Evolutionary conservation across 1,284 basidiomycete species (phyloP).

Genomic region (Trichosporon sp.): DNA sequence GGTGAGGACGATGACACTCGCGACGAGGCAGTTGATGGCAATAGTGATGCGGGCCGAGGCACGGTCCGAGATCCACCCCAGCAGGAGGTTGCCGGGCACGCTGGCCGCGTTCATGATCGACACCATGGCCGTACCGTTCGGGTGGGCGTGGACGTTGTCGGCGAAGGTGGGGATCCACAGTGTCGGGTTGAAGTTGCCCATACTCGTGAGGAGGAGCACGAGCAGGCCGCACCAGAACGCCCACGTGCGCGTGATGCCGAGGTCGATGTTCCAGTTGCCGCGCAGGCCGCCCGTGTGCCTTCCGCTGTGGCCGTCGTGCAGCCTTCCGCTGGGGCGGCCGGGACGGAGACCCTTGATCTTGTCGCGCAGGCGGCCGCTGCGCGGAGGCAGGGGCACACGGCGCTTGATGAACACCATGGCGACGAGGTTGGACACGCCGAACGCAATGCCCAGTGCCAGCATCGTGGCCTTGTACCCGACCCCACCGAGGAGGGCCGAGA

Average conservation of each 20-base stretch:
- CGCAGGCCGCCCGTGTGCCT: conserved; percentile 2
- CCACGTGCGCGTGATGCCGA: conserved; percentile 36
- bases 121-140: conserved; percentile 50
- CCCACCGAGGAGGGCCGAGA: conserved; percentile 42
- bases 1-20: conserved; percentile 46
- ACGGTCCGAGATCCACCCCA: conserved; percentile 52
- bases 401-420: conserved; percentile 50
- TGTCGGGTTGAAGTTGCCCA: conserved; percentile 55
- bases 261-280: conserved; percentile 28
- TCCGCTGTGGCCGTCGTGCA: conserved; percentile 17
- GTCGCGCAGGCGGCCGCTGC: conserved; percentile 13
- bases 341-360: neutral
- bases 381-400: conserved; percentile 42
- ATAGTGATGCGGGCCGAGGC: conserved; percentile 42
- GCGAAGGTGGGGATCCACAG: conserved; percentile 55
- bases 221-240: conserved; percentile 43
- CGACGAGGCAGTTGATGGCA: conserved; percentile 42
- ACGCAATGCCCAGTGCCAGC: conserved; percentile 47
- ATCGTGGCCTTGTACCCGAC: conserved; percentile 55
- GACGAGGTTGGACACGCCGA: conserved; percentile 39
- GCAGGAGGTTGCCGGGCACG: conserved; percentile 47
- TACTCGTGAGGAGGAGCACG: conserved; percentile 47
- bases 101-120: conserved; percentile 48
- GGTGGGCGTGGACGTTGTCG: conserved; percentile 42
- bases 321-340: neutral